These are phyloP conservation scores for Rutstroemia sp. DNA, from an alignment of 2,329 filamentous ascomycete genomes.

Conservation along the genomic window DNA sequence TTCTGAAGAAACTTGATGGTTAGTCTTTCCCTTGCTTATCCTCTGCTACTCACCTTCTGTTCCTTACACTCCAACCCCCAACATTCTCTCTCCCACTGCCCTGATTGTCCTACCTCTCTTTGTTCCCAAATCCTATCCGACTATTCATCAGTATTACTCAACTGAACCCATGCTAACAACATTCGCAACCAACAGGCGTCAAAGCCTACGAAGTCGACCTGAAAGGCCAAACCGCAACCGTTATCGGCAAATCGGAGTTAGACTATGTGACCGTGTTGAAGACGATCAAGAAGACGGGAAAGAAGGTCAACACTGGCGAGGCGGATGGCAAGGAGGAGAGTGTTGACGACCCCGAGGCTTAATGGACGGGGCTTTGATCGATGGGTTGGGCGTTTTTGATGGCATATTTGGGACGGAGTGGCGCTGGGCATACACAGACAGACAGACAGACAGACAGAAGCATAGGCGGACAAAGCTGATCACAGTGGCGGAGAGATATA, in stretches of 20 bases:
- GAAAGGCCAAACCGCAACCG: conserved; percentile 73
- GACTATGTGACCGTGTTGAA: conserved; percentile 74
- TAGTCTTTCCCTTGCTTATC: conserved; percentile 24
- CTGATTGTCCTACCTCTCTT: background rate
- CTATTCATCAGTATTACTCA: background rate
- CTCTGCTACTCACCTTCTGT: background rate
- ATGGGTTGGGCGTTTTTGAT: background rate
- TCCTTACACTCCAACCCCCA: background rate
- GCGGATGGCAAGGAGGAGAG: conserved; percentile 56
- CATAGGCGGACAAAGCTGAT: too few species aligned
- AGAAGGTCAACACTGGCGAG: conserved; percentile 74
- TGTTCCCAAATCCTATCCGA: background rate
- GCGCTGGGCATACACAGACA: too few species aligned
- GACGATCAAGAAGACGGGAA: conserved; percentile 93
- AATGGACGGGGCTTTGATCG: background rate
- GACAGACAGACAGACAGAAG: too few species aligned
- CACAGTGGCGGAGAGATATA: too few species aligned
- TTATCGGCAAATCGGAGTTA: conserved; percentile 62
- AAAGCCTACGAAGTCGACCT: conserved; percentile 83
- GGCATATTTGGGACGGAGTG: too few species aligned
- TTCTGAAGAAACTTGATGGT: conserved; percentile 90
- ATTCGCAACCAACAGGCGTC: conserved; percentile 51
- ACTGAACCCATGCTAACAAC: background rate
- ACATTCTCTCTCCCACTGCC: background rate
- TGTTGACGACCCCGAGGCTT: conserved; percentile 35